A percentile compares a stretch with the other conserved stretches of the same genome.
Conservation (phyloP, 805 yeast species). For the Debaryomyces tyrocola region DNA sequence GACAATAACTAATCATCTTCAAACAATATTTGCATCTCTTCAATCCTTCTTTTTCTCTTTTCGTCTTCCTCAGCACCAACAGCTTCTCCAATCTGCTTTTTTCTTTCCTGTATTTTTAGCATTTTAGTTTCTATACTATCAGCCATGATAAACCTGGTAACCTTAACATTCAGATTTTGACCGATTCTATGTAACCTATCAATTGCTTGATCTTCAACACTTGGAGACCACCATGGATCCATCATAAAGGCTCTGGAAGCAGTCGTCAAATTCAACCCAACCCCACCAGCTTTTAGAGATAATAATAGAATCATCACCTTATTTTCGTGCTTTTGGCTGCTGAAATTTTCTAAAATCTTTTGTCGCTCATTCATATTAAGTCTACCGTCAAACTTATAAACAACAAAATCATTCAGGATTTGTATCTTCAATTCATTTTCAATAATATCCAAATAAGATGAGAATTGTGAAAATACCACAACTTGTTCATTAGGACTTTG, state of each 20-base stretch:
- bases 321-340: conserved; percentile 26
- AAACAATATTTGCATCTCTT: conserved; percentile 69
- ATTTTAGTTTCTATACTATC: conserved; percentile 85
- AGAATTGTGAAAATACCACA: conserved; percentile 89
- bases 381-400: conserved; percentile 82
- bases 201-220: conserved; percentile 87
- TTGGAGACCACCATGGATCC: conserved; percentile 98
- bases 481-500: conserved; percentile 67
- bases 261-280: conserved; percentile 82
- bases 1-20: conserved; percentile 31
- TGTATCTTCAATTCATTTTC: conserved; percentile 53
- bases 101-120: conserved; percentile 83
- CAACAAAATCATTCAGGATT: conserved; percentile 46
- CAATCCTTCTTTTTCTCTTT: conserved; percentile 64
- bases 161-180: conserved; percentile 69
- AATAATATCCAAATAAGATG: conserved; percentile 75
- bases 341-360: conserved; percentile 57
- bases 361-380: conserved; percentile 66
- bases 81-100: conserved; percentile 77
- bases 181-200: conserved; percentile 92
- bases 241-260: conserved; percentile 85
- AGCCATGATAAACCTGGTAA: conserved; percentile 77
- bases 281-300: conserved; percentile 92
- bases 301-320: conserved; percentile 56
- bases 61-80: conserved; percentile 77